Evolutionary conservation across 2,329 filamentous ascomycete species (phyloP), one percentile per base, ranked within the genome.

Genomic region (Cordyceps javanica): DNA sequence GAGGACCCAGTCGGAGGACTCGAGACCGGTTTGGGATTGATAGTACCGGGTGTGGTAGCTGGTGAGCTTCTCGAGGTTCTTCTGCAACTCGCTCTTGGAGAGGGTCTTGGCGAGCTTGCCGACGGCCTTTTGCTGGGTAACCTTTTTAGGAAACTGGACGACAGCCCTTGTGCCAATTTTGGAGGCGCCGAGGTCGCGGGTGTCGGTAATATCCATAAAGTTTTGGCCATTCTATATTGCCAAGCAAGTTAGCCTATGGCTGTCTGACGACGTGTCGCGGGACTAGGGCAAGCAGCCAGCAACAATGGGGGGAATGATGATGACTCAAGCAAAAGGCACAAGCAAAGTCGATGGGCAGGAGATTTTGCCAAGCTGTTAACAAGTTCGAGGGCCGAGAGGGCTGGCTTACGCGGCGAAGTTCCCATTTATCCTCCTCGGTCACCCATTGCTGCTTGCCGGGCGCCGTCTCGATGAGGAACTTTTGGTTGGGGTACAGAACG

Each of bases 351-450:
- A n/a, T n/a, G n/a, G n/a, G n/a, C n/a, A n/a, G n/a, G n/a, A n/a
- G n/a, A n/a, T n/a, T n/a, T n/a, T n/a, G n/a, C n/a, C n/a, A n/a
- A n/a, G n/a, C n/a, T n/a, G n/a, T n/a, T n/a, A n/a, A n/a, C n/a
- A n/a, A n/a, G n/a, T n/a, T n/a, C n/a, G n/a, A n/a, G n/a, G n/a
- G n/a, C n/a, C n/a, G n/a, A n/a, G 23, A 3, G 23, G 23, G 23
- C 8, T 38, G n/a, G 74, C 83, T 59, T 81, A 95, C 91, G 64
- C 91, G 81, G 68, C 89, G 87, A 62, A 97, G 76, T 72, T 87
- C 86, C 91, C 93, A 97, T 75, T 97, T 99, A 76, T 97, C 86
- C 36, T 96, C 90, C 67, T 97, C 93, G 0, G 90, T 95, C 32
- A 97, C 87, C 89, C 90, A 94, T 78, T 82, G 78, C 25, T 87